Evolutionary conservation across 2,329 filamentous ascomycete genomes (phyloP), one percentile per base, ranked within the genome.

Genomic region (Epichloe amarillans): DNA sequence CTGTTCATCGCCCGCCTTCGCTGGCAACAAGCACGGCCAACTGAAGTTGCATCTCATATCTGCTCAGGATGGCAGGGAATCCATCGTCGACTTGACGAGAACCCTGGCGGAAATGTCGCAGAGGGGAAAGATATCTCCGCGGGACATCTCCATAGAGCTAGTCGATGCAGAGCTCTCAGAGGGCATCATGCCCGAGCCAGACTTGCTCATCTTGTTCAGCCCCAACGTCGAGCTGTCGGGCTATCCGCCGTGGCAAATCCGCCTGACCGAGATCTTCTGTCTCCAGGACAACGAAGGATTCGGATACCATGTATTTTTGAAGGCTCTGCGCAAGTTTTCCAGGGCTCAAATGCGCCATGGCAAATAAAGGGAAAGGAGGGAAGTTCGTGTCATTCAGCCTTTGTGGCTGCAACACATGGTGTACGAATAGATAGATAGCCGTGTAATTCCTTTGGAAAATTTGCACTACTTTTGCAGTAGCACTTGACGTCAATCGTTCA

Each of bases 101-200:
- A 97, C 94, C 1, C 75, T 98, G 21, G 81, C 91, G 5, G 88
- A 95, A 63, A 97, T 98, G 93, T 86, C 88, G 6, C 93, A 97
- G 66, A 82, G 84, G 58, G 82, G 82, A 52, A 96, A 95, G 68
- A 76, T 98, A 14, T 79, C 80, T 2, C 78, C 87, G 1, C 74
- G 80, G 35, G 90, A 98, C 63, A 90, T 98, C 61, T 89, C 82
- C 51, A 76, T 78, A 47, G 88, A 96, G 55, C 72, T 98, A 47
- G 83, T 98, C 49, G 89, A 97, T 62, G 86, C 88, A 4, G 93
- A 98, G 68, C 76, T 98, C 47, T 85, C 72, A 14, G 79, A 83
- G 62, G 79, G 77, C 48, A 82, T 95, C 54, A 93, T 94, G 76
- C 76, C 79, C 10, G 91, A 98, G 68, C 93, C 93, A 2, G 90